Percentiles rank a stretch among this genome's conserved stretches.
phyloP scores from a whole-genome alignment of 129 eudicot genomes.

The Saussurea involucrata region DNA sequence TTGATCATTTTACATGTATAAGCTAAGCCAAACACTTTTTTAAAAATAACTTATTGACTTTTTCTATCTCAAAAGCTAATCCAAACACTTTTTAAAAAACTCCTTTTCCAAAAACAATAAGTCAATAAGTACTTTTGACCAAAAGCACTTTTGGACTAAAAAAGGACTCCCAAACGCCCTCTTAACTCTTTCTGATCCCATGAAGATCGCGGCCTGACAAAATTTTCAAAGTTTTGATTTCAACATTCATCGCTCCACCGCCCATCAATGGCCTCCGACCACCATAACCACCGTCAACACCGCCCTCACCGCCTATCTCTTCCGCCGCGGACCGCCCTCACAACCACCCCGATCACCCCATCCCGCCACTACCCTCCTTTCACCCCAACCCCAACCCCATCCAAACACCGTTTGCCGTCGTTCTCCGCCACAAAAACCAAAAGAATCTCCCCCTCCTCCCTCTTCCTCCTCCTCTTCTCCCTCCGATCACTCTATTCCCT shows the following conservation, averaged over 20 bases:
- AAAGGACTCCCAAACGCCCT: too few relatives aligned
- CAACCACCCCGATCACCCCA: conserved; percentile 36
- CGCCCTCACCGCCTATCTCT: conserved; percentile 74
- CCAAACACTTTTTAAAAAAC: too few relatives aligned
- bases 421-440: conserved; percentile 29
- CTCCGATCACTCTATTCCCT: conserved; percentile 97
- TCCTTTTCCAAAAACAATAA: too few relatives aligned
- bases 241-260: conserved; percentile 1
- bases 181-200: conserved; percentile 6
- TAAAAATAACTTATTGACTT: too few relatives aligned
- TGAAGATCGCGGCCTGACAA: not conserved
- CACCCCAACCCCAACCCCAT: conserved; percentile 90
- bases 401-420: conserved; percentile 64
- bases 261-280: conserved; percentile 33
- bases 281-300: conserved; percentile 64
- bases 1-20: too few relatives aligned
- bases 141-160: too few relatives aligned
- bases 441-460: conserved; percentile 46
- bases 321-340: conserved; percentile 44
- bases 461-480: conserved; percentile 76
- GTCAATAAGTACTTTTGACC: too few relatives aligned
- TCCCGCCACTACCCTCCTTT: conserved; percentile 46
- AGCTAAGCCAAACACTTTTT: too few relatives aligned
- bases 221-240: not conserved
- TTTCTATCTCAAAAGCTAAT: too few relatives aligned